Evolutionary conservation across 164 flowering plant genomes (phyloP).

Genomic region (Aristolochia fimbriata): DNA sequence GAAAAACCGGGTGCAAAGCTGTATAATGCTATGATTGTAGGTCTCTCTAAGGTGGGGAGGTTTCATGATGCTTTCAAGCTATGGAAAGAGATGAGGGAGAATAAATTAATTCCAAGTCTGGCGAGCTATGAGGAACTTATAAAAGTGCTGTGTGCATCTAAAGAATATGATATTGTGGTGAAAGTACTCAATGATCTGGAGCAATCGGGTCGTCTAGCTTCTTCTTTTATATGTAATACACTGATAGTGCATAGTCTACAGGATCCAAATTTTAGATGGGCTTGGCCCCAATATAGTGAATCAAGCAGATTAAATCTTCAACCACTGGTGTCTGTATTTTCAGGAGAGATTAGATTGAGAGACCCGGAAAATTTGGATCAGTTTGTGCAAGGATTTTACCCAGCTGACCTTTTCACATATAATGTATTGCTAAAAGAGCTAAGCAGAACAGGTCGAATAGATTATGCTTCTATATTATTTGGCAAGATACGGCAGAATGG

Average conservation of each 20-base stretch:
- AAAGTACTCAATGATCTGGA: constrained; percentile 36
- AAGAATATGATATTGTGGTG: constrained; percentile 32
- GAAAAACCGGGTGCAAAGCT: constrained; percentile 22
- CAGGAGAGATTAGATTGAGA: constrained; percentile 18
- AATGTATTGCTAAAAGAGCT: constrained; percentile 55
- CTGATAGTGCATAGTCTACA: constrained; percentile 44
- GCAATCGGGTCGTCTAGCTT: constrained; percentile 31
- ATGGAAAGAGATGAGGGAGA: constrained; percentile 25
- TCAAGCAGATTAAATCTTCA: constrained; percentile 31
- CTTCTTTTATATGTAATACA: constrained; percentile 61
- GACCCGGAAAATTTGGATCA: constrained; percentile 37
- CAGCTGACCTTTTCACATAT: constrained; percentile 43
- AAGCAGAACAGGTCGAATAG: constrained; percentile 20
- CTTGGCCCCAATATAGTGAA: constrained; percentile 27
- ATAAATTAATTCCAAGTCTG: constrained; percentile 34
- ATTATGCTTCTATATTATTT: constrained; percentile 31
- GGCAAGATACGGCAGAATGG: constrained; percentile 40
- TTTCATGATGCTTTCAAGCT: constrained; percentile 31
- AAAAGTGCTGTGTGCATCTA: constrained; percentile 20
- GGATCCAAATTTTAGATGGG: constrained; percentile 22
- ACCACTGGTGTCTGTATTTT: constrained; percentile 42
- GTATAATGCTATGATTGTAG: constrained; percentile 41
- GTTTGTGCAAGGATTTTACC: constrained; percentile 38
- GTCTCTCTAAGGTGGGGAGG: constrained; percentile 45
- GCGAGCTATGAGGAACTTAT: constrained; percentile 65